Percentiles rank a stretch among this genome's conserved stretches.
Conservation (phyloP, 768 basidiomycete species). For the Hysterangium stoloniferum region DNA sequence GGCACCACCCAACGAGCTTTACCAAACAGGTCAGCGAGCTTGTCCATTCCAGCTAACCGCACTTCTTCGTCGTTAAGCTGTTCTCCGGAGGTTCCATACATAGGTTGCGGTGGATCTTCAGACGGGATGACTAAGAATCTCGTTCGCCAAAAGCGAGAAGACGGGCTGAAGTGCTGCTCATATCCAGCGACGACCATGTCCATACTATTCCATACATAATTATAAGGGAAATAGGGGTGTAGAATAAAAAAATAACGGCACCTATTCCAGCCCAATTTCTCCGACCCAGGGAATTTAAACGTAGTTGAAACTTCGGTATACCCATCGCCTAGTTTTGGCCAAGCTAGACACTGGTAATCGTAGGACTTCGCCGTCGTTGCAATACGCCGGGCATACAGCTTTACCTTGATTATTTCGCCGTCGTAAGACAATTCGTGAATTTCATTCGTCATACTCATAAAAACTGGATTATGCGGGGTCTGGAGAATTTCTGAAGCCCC, state of each 20-base stretch:
- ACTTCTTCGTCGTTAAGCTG: conserved; percentile 80
- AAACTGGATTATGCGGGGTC: conserved; percentile 61
- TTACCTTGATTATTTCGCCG: conserved; percentile 84
- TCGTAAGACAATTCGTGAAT: conserved; percentile 90
- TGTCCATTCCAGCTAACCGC: conserved; percentile 83
- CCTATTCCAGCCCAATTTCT: conserved; percentile 86
- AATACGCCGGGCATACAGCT: conserved; percentile 74
- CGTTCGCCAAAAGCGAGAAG: conserved; percentile 88
- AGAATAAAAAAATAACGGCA: conserved; percentile 23
- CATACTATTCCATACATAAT: conserved; percentile 37
- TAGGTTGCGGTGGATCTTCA: conserved; percentile 48
- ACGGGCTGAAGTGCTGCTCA: conserved; percentile 72
- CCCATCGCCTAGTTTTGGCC: conserved; percentile 84
- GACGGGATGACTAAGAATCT: conserved; percentile 91
- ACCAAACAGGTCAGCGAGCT: conserved; percentile 82
- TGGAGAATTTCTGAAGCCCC: conserved; percentile 62
- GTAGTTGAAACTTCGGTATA: conserved; percentile 73
- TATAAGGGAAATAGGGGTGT: neutral
- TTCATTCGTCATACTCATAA: conserved; percentile 91
- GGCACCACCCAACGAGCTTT: conserved; percentile 72
- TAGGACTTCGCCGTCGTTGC: conserved; percentile 48
- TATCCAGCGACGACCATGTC: conserved; percentile 84
- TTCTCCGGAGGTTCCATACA: conserved; percentile 57
- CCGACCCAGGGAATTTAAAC: conserved; percentile 72
- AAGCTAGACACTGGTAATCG: conserved; percentile 84